phyloP scores from a whole-genome alignment of 257 asterid species.

The Ballota nigra region DNA sequence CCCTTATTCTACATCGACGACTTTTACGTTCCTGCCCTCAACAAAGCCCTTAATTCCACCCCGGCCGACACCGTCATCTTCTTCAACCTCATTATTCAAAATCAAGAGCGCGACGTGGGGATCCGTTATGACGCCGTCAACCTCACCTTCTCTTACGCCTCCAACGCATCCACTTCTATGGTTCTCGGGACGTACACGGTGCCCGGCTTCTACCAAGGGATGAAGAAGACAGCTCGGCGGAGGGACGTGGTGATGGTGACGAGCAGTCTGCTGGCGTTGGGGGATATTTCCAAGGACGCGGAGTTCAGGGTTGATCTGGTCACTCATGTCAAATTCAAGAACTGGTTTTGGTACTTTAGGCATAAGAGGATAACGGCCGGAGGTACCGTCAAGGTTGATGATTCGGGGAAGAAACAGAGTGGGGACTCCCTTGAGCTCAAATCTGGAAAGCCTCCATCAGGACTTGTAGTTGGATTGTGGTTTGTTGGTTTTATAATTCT shows the following conservation, averaged over 20 bases:
- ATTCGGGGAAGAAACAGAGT: not conserved
- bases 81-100: not conserved
- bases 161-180: not conserved
- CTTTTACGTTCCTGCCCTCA: not conserved
- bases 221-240: not conserved
- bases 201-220: slow-evolving; percentile 11
- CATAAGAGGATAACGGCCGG: not conserved
- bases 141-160: not conserved
- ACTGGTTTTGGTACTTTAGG: not conserved
- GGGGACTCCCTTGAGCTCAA: not conserved
- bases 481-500: not conserved
- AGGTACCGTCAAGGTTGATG: not conserved
- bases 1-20: not conserved
- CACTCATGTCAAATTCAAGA: not conserved
- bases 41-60: not conserved
- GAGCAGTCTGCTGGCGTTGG: not conserved
- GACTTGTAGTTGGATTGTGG: not conserved
- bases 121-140: not conserved
- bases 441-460: not conserved
- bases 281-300: not conserved
- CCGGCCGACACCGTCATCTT: not conserved
- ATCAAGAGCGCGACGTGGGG: not conserved
- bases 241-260: not conserved
- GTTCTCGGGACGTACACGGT: not conserved
- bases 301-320: not conserved